Conservation (phyloP, 441 rosid species). For the Isatis lusitanica region DNA sequence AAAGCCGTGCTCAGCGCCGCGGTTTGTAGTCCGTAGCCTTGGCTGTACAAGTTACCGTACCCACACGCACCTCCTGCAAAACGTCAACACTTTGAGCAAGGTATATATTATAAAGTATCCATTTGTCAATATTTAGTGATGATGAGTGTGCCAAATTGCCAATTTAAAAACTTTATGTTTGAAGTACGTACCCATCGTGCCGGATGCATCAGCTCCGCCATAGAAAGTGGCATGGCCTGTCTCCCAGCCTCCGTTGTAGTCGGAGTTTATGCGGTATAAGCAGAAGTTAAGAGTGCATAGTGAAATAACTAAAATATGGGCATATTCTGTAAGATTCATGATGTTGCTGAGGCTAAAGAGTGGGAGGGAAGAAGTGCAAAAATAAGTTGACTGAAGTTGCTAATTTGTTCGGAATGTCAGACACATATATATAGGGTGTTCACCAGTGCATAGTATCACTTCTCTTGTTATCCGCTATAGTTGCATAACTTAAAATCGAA, state of each 20-base stretch:
- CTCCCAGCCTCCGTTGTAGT: slow-evolving; percentile 27
- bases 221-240: slow-evolving; percentile 41
- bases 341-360: slow-evolving; percentile 1
- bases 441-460: not conserved
- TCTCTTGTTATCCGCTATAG: not conserved
- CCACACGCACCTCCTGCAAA: slow-evolving; percentile 78
- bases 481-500: not conserved
- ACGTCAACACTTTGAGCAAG: not conserved
- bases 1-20: slow-evolving; percentile 71
- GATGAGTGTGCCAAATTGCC: not conserved
- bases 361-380: not conserved
- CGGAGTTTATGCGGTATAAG: slow-evolving; percentile 14
- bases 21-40: slow-evolving; percentile 67
- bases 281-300: slow-evolving; percentile 21
- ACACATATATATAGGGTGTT: slow-evolving; percentile 9
- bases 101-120: not conserved
- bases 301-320: slow-evolving; percentile 15
- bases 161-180: not conserved
- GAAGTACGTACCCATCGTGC: slow-evolving; percentile 38
- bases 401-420: slow-evolving; percentile 14
- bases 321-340: slow-evolving; percentile 32
- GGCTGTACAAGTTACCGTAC: slow-evolving; percentile 60
- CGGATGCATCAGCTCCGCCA: slow-evolving; percentile 38
- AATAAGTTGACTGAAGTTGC: not conserved
- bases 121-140: not conserved